These are phyloP conservation scores for Hypoxylon perforatum DNA, from an alignment of 495 filamentous ascomycete species.

Conservation along the genomic window DNA sequence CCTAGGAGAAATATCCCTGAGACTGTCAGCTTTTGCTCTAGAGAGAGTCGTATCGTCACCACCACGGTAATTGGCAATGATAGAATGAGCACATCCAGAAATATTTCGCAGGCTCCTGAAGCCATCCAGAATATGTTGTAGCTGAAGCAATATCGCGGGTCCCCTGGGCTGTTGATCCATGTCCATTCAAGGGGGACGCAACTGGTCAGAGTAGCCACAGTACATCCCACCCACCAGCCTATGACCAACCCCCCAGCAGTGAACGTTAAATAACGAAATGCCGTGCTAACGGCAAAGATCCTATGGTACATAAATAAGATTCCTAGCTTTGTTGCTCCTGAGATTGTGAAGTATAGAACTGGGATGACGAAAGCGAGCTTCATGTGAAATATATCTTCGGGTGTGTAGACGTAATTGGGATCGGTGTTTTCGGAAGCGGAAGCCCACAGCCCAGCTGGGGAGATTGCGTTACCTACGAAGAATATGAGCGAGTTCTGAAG, in stretches of 20 bases:
- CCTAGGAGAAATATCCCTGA: constrained; percentile 15
- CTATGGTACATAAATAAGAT: constrained; percentile 39
- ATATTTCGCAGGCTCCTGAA: constrained; percentile 2
- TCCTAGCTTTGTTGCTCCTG: too few species aligned
- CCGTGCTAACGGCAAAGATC: background rate
- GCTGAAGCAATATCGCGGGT: constrained; percentile 21
- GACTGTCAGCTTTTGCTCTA: background rate
- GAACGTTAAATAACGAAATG: constrained; percentile 23
- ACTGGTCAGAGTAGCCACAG: constrained; percentile 24
- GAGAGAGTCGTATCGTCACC: constrained; percentile 1
- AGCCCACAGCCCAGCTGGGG: too few species aligned
- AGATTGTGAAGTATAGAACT: too few species aligned
- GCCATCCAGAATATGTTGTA: constrained; percentile 17
- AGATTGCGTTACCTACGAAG: too few species aligned
- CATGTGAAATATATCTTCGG: too few species aligned
- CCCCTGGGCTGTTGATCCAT: constrained; percentile 26
- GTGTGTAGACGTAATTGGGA: too few species aligned
- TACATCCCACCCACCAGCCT: constrained; percentile 29
- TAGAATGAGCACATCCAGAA: constrained; percentile 15
- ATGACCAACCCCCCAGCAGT: constrained; percentile 16
- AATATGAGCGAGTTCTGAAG: too few species aligned
- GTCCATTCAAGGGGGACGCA: constrained; percentile 30
- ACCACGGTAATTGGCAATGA: constrained; percentile 17
- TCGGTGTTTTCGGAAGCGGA: too few species aligned
- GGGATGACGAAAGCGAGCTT: too few species aligned